Evolutionary conservation across 78 protist species (phyloP).

Genomic region (Bodo saltans): DNA sequence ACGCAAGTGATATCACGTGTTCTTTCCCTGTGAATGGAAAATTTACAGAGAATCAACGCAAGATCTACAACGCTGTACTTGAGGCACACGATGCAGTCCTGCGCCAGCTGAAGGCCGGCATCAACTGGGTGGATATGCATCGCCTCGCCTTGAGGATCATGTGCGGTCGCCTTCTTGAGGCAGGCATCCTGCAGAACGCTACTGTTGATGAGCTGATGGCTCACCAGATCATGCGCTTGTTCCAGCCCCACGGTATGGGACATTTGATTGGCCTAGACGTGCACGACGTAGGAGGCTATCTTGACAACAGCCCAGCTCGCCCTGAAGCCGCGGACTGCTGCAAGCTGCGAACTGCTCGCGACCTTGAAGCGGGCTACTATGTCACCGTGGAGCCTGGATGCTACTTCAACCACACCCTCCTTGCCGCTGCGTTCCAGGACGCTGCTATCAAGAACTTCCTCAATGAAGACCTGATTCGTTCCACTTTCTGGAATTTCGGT

Average conservation of each 20-base stretch:
- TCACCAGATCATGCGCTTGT: slow-evolving; percentile 43
- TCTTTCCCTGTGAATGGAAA: slow-evolving; percentile 50
- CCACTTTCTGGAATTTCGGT: slow-evolving; percentile 64
- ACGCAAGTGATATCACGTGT: slow-evolving; percentile 64
- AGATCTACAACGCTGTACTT: slow-evolving; percentile 49
- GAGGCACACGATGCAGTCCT: slow-evolving; percentile 4
- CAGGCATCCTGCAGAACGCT: slow-evolving; percentile 55
- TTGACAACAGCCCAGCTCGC: neutral
- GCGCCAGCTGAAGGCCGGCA: slow-evolving; percentile 37
- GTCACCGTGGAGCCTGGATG: slow-evolving; percentile 93
- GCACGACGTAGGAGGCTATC: slow-evolving; percentile 90
- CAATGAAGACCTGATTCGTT: slow-evolving; percentile 20
- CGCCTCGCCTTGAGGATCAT: slow-evolving; percentile 41
- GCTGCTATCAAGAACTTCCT: slow-evolving; percentile 45
- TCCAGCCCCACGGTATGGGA: slow-evolving; percentile 92
- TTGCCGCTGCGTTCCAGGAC: slow-evolving; percentile 50
- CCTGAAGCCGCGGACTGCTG: neutral
- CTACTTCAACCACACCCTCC: slow-evolving; percentile 72
- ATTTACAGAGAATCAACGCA: slow-evolving; percentile 34
- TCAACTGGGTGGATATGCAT: neutral
- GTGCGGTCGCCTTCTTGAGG: slow-evolving; percentile 27
- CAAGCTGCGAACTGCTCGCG: slow-evolving; percentile 56
- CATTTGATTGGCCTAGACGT: slow-evolving; percentile 88
- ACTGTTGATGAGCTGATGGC: slow-evolving; percentile 61
- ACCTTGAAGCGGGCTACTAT: slow-evolving; percentile 61